A percentile compares a stretch with the other conserved stretches of the same genome.
phyloP scores from a whole-genome alignment of 257 asterid species.

The Scutellaria baicalensis region DNA sequence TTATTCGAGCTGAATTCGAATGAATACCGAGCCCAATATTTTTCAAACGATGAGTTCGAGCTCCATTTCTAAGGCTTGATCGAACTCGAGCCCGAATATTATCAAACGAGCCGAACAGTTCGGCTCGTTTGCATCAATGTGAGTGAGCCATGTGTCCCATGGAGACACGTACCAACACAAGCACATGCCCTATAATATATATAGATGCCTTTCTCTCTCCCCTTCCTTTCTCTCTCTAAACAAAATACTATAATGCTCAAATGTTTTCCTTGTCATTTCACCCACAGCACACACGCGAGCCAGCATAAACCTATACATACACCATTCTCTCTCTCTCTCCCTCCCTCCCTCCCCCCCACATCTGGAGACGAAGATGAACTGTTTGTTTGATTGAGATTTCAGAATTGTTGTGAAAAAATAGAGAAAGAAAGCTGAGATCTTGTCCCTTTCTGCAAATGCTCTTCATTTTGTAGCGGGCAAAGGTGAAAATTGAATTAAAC shows the following conservation, averaged over 20 bases:
- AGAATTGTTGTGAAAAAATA: neutral
- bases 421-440: conserved; percentile 23
- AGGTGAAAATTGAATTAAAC: conserved; percentile 14
- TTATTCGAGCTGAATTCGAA: no score
- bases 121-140: no score
- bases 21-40: no score
- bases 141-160: conserved; percentile 6
- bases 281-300: conserved; percentile 1
- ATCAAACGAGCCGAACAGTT: no score
- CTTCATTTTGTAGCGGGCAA: conserved; percentile 24
- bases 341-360: neutral
- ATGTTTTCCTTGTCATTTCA: conserved; percentile 7
- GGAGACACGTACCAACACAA: neutral
- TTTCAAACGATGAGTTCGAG: no score
- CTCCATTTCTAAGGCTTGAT: no score
- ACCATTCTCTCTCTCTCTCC: neutral
- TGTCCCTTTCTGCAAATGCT: conserved; percentile 33
- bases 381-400: conserved; percentile 8
- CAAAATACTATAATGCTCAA: neutral
- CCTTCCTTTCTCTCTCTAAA: neutral
- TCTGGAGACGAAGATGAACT: conserved; percentile 5
- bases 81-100: no score
- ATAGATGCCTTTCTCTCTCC: conserved; percentile 2
- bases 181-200: conserved; percentile 10
- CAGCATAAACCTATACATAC: conserved; percentile 11